A percentile compares a stretch with the other conserved stretches of the same genome.
These are phyloP conservation scores for Penicillium olsonii DNA, from an alignment of 2,329 filamentous ascomycete species.

Conservation along the genomic window DNA sequence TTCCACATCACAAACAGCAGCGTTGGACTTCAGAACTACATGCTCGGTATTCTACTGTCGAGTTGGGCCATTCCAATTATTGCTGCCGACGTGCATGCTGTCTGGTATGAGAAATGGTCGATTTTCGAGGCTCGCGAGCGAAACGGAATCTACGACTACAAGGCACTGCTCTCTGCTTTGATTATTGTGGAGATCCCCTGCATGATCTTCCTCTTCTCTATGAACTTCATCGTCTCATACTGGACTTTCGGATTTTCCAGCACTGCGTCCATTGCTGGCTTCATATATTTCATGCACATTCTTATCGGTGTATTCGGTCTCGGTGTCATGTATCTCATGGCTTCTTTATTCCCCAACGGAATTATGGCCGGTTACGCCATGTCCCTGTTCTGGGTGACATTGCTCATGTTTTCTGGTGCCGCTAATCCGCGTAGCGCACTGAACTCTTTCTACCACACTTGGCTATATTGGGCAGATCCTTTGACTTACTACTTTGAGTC, in stretches of 20 bases:
- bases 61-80: constrained; percentile 3
- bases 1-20: not conserved
- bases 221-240: constrained; percentile 4
- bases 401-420: constrained; percentile 6
- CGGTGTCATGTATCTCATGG: constrained; percentile 1
- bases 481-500: constrained; percentile 10
- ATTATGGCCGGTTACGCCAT: constrained; percentile 12
- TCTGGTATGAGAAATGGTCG: constrained; percentile 12
- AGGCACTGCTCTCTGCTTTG: constrained; percentile 4
- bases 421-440: not conserved
- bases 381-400: constrained; percentile 9
- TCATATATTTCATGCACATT: constrained; percentile 8
- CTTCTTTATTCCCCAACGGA: constrained; percentile 6
- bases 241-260: constrained; percentile 11
- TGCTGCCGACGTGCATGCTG: constrained; percentile 3
- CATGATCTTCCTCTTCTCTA: not conserved
- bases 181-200: constrained; percentile 8
- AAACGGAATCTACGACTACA: constrained; percentile 10
- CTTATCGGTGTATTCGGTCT: constrained; percentile 3
- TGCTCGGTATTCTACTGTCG: not conserved
- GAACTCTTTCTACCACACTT: constrained; percentile 10
- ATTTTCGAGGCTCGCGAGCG: constrained; percentile 9
- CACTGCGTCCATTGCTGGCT: constrained; percentile 3
- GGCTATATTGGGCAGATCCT: constrained; percentile 11
- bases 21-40: not conserved